A percentile compares a stretch with the other conserved stretches of the same genome.
Conservation (phyloP, 2,329 filamentous ascomycete genomes). For the Exophiala sp. region DNA sequence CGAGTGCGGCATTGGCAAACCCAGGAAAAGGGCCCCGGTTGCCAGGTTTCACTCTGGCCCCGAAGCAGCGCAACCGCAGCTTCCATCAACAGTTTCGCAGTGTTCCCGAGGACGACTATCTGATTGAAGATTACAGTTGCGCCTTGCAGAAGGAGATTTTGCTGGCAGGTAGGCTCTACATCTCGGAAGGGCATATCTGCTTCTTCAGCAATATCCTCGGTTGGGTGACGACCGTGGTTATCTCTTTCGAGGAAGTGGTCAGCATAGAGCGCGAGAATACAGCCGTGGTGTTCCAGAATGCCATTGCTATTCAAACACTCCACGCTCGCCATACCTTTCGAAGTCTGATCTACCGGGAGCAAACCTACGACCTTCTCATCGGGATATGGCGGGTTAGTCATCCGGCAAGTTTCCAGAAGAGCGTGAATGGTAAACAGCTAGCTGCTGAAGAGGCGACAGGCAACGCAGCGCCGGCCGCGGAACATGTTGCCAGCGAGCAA, state of each 20-base stretch:
- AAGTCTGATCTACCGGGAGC: slow-evolving; percentile 87
- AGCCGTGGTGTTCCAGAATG: slow-evolving; percentile 91
- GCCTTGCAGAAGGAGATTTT: slow-evolving; percentile 93
- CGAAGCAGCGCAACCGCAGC: slow-evolving; percentile 90
- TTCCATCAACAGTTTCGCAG: slow-evolving; percentile 93
- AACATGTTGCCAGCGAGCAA: slow-evolving; percentile 45
- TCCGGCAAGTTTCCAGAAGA: slow-evolving; percentile 77
- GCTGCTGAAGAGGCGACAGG: slow-evolving; percentile 75
- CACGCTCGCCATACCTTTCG: slow-evolving; percentile 95
- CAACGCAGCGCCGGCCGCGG: slow-evolving; percentile 75
- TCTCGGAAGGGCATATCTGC: slow-evolving; percentile 94
- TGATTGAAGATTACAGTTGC: slow-evolving; percentile 98
- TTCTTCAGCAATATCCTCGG: slow-evolving; percentile 99
- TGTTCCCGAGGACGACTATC: slow-evolving; percentile 93
- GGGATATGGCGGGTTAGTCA: slow-evolving; percentile 98
- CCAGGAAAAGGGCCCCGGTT: slow-evolving; percentile 63
- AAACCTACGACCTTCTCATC: slow-evolving; percentile 93
- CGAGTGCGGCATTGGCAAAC: slow-evolving; percentile 64
- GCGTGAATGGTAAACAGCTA: slow-evolving; percentile 71
- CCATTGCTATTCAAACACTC: slow-evolving; percentile 90
- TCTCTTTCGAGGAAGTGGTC: slow-evolving; percentile 96
- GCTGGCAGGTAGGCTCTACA: slow-evolving; percentile 85
- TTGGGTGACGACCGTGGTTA: slow-evolving; percentile 95
- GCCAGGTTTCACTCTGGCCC: slow-evolving; percentile 92
- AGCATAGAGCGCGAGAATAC: slow-evolving; percentile 96